Conservation (phyloP, 495 filamentous ascomycete species). For the Cercophora newfieldiana region DNA sequence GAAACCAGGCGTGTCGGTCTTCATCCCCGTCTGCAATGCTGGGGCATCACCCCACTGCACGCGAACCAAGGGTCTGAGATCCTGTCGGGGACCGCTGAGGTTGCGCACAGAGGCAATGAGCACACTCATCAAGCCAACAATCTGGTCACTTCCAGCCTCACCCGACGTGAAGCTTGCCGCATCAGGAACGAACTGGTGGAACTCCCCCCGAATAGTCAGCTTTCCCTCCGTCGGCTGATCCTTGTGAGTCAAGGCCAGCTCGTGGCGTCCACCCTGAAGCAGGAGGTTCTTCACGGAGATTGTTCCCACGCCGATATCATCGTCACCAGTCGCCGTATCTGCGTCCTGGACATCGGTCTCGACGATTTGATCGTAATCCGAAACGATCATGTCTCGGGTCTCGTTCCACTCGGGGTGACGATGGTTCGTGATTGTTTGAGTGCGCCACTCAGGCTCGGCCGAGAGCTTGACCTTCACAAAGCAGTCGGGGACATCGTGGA, state of each 20-base stretch:
- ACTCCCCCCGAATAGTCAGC: slow-evolving; percentile 35
- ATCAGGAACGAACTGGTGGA: slow-evolving; percentile 37
- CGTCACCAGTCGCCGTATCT: slow-evolving; percentile 36
- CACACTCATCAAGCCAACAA: slow-evolving; percentile 38
- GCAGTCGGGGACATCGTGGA: slow-evolving; percentile 42
- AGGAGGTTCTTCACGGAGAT: slow-evolving; percentile 42
- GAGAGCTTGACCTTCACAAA: slow-evolving; percentile 40
- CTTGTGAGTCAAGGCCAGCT: slow-evolving; percentile 37
- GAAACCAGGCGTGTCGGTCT: slow-evolving; percentile 38
- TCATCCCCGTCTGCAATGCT: slow-evolving; percentile 37
- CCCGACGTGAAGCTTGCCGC: slow-evolving; percentile 27
- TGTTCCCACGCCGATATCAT: slow-evolving; percentile 41
- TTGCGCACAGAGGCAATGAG: slow-evolving; percentile 37
- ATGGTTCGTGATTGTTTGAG: slow-evolving; percentile 37
- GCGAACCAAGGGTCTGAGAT: slow-evolving; percentile 44
- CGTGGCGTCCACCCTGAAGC: slow-evolving; percentile 34
- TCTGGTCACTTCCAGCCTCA: slow-evolving; percentile 16
- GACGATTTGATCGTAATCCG: slow-evolving; percentile 41
- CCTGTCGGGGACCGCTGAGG: slow-evolving; percentile 35
- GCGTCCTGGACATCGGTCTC: slow-evolving; percentile 40
- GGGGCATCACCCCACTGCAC: slow-evolving; percentile 36
- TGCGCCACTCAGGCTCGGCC: slow-evolving; percentile 40
- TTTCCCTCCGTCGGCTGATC: slow-evolving; percentile 31
- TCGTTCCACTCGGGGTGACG: slow-evolving; percentile 43
- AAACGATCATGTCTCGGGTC: slow-evolving; percentile 42